These are phyloP conservation scores for Hysterium pulicare DNA, from an alignment of 2,329 filamentous ascomycete species.

Conservation along the genomic window DNA sequence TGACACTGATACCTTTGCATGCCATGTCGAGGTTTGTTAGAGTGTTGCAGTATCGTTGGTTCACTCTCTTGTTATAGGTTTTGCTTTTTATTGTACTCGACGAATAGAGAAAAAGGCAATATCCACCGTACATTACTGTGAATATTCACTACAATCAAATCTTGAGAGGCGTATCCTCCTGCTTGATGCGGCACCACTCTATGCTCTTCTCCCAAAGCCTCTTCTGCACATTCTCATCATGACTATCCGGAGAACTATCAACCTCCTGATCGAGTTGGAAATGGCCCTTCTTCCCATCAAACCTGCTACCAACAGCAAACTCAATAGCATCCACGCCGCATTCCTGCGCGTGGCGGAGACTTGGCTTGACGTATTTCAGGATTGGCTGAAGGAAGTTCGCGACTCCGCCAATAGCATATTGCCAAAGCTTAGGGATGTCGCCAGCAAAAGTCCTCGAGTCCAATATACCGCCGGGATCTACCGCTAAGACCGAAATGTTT, in stretches of 20 bases:
- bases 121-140: too few species aligned
- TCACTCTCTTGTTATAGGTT: too few species aligned
- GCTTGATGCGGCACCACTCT: slow-evolving; percentile 22
- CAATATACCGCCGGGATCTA: slow-evolving; percentile 33
- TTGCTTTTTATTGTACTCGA: too few species aligned
- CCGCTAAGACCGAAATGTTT: slow-evolving; percentile 27
- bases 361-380: slow-evolving; percentile 24
- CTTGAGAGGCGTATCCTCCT: background rate
- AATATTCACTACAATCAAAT: too few species aligned
- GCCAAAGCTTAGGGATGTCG: slow-evolving; percentile 1
- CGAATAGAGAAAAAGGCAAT: too few species aligned
- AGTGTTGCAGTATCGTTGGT: too few species aligned
- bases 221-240: slow-evolving; percentile 27
- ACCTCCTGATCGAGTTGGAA: slow-evolving; percentile 29
- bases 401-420: background rate
- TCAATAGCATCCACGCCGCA: slow-evolving; percentile 31
- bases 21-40: too few species aligned
- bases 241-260: slow-evolving; percentile 28
- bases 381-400: slow-evolving; percentile 7
- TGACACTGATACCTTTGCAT: too few species aligned
- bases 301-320: slow-evolving; percentile 21
- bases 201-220: slow-evolving; percentile 34
- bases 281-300: slow-evolving; percentile 34
- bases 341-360: slow-evolving; percentile 25
- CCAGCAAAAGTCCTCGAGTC: slow-evolving; percentile 35